Conservation (phyloP, 2,329 filamentous ascomycete genomes). For the Exutisphaerella laricina region DNA sequence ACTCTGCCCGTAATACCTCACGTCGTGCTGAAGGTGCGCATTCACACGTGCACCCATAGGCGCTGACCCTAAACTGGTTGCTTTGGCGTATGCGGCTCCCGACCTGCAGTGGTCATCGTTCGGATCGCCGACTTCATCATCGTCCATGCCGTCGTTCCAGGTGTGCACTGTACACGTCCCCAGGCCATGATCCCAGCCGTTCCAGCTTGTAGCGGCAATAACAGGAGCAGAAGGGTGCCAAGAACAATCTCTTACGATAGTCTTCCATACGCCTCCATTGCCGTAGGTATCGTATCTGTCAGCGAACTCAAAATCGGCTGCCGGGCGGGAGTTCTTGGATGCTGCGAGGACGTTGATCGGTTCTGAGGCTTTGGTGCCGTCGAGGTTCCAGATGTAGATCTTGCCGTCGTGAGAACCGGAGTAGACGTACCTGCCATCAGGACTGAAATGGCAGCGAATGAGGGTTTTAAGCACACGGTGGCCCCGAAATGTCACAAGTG, state of each 20-base stretch:
- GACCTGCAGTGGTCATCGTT: conserved; percentile 15
- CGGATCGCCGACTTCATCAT: conserved; percentile 53
- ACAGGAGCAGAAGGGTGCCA: conserved; percentile 86
- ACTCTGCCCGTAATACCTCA: conserved; percentile 37
- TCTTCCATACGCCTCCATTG: conserved; percentile 60
- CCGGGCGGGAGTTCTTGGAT: conserved; percentile 58
- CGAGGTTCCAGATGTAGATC: conserved; percentile 88
- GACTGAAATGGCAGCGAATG: conserved; percentile 93
- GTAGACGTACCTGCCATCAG: conserved; percentile 89
- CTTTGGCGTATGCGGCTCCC: conserved; percentile 30
- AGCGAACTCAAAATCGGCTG: conserved; percentile 47
- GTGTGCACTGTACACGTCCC: conserved; percentile 74
- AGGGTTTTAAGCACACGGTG: conserved; percentile 84
- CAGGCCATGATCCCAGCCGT: conserved; percentile 65
- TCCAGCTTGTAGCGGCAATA: conserved; percentile 80
- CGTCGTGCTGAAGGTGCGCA: conserved; percentile 49
- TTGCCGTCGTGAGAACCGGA: conserved; percentile 84
- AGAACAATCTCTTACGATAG: conserved; percentile 78
- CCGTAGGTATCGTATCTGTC: conserved; percentile 54
- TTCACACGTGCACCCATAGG: conserved; percentile 57
- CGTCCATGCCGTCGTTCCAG: conserved; percentile 61
- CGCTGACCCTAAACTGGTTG: conserved; percentile 22
- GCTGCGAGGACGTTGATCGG: conserved; percentile 68
- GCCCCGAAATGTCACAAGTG: conserved; percentile 85
- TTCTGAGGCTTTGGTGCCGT: conserved; percentile 71